phyloP scores from a whole-genome alignment of 805 yeast genomes.

The Clavispora carvajalis region DNA sequence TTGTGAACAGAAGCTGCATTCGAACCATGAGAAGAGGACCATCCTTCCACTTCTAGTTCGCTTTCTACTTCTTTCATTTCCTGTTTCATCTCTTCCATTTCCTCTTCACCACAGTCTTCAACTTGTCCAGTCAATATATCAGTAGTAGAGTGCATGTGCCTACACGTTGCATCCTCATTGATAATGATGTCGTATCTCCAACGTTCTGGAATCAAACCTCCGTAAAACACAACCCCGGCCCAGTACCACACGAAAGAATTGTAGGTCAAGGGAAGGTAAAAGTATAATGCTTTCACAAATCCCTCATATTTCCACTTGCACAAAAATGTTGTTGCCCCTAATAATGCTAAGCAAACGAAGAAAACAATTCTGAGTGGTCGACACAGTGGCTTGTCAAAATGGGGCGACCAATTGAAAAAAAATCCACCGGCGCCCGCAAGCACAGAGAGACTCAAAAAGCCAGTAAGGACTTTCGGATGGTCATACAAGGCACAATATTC shows the following conservation, averaged over 20 bases:
- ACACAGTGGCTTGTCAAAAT: slow-evolving; percentile 82
- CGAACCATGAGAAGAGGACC: neutral
- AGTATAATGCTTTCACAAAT: slow-evolving; percentile 41
- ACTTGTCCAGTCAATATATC: slow-evolving; percentile 31
- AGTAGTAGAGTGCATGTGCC: slow-evolving; percentile 17
- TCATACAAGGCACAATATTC: slow-evolving; percentile 75
- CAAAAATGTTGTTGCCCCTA: slow-evolving; percentile 66
- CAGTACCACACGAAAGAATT: slow-evolving; percentile 72
- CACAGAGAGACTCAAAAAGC: slow-evolving; percentile 57
- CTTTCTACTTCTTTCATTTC: slow-evolving; percentile 18
- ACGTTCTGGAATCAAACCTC: slow-evolving; percentile 83
- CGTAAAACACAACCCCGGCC: slow-evolving; percentile 82
- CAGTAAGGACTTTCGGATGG: slow-evolving; percentile 42
- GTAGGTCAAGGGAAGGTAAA: slow-evolving; percentile 61
- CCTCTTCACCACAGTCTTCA: slow-evolving; percentile 36
- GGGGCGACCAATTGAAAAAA: slow-evolving; percentile 84
- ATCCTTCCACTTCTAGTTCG: neutral
- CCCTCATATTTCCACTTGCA: slow-evolving; percentile 56
- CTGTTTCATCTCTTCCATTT: slow-evolving; percentile 25
- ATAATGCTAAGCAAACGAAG: slow-evolving; percentile 68
- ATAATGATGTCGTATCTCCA: slow-evolving; percentile 68
- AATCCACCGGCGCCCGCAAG: slow-evolving; percentile 70
- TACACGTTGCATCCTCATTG: slow-evolving; percentile 33
- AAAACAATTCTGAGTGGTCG: slow-evolving; percentile 75
- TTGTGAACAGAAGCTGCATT: slow-evolving; percentile 1